A percentile compares a stretch with the other conserved stretches of the same genome.
phyloP scores from a whole-genome alignment of 495 filamentous ascomycete species.

The Penicillium turbatum region DNA sequence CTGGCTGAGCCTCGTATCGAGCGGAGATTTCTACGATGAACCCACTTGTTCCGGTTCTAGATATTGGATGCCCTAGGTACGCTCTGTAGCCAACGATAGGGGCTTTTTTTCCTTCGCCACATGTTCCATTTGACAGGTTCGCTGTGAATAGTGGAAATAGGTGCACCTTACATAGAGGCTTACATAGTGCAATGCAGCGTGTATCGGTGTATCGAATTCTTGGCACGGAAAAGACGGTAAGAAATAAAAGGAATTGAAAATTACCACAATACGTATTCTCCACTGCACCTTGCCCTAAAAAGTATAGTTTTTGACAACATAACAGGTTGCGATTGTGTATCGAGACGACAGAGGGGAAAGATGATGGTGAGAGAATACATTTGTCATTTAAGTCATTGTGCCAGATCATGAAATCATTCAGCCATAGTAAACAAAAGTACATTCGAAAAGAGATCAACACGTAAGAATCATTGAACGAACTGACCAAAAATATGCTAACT shows the following conservation, averaged over 20 bases:
- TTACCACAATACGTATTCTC: conserved; percentile 9
- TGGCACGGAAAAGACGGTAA: neutral
- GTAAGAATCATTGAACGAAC: neutral
- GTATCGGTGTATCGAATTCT: neutral
- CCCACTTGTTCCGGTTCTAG: neutral
- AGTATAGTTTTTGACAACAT: neutral
- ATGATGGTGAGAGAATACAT: too few species aligned
- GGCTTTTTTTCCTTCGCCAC: neutral
- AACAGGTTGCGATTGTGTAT: neutral
- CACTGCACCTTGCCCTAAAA: conserved; percentile 1
- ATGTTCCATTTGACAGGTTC: neutral
- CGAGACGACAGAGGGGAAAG: neutral
- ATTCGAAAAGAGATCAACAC: neutral
- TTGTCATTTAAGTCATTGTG: neutral
- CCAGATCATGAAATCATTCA: neutral
- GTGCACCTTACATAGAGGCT: neutral
- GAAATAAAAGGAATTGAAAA: conserved; percentile 8
- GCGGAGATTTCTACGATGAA: neutral
- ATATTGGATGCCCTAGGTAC: neutral
- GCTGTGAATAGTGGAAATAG: neutral
- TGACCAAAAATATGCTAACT: neutral
- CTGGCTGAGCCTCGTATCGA: conserved; percentile 1
- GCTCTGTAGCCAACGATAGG: neutral
- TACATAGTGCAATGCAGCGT: neutral
- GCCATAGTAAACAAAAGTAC: neutral